A percentile compares a stretch with the other conserved stretches of the same genome.
Evolutionary conservation across 768 basidiomycete genomes (phyloP).

Genomic region (Lactarius akahatsu): DNA sequence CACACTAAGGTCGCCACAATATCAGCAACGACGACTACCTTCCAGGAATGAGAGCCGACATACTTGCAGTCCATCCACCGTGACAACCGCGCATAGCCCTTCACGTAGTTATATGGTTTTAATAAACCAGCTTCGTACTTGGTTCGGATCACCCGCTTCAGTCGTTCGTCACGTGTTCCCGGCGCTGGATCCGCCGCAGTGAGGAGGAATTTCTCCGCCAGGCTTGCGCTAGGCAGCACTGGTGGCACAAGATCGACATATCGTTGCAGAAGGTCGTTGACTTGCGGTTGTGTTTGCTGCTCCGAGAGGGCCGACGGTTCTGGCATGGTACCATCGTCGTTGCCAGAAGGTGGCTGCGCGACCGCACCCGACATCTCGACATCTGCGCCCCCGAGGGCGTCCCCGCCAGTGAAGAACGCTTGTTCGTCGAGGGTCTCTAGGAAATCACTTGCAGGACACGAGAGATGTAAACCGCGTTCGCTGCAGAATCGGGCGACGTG

Average conservation of each 20-base stretch:
- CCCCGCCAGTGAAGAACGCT: constrained; percentile 64
- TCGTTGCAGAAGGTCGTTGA: constrained; percentile 29
- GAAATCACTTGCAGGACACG: constrained; percentile 61
- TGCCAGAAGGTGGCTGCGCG: constrained; percentile 1
- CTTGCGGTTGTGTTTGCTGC: constrained; percentile 24
- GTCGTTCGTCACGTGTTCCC: constrained; percentile 84
- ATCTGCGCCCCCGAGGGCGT: constrained; percentile 42
- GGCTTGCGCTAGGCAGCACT: constrained; percentile 70
- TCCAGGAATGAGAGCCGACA: constrained; percentile 32
- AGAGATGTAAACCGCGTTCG: constrained; percentile 1
- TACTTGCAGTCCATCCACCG: constrained; percentile 96
- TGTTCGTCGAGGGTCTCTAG: constrained; percentile 85
- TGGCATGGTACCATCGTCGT: constrained; percentile 14
- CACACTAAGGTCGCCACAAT: constrained; percentile 49
- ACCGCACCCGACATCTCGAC: constrained; percentile 24
- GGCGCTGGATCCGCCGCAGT: constrained; percentile 94
- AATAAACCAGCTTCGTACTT: constrained; percentile 96
- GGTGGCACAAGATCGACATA: constrained; percentile 45
- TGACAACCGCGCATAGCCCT: constrained; percentile 87
- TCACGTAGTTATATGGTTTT: constrained; percentile 96
- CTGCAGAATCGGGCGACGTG: not conserved
- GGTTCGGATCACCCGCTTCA: constrained; percentile 88
- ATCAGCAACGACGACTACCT: not conserved
- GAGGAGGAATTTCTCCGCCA: constrained; percentile 85
- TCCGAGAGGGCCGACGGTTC: constrained; percentile 30